Evolutionary conservation across 2,329 filamentous ascomycete genomes (phyloP).

Genomic region (Phaeomoniella chlamydospora): DNA sequence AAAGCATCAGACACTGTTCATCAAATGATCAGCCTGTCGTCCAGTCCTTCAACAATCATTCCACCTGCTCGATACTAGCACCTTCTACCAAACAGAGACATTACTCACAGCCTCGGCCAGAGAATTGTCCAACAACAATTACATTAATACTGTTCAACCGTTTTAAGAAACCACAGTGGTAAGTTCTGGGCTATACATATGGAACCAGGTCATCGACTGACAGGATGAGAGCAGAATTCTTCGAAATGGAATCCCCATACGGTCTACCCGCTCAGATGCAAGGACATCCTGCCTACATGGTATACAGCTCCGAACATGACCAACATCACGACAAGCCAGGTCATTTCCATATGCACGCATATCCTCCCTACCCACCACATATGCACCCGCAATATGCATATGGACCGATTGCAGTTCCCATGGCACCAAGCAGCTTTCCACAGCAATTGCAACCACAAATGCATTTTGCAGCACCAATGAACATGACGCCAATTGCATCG

Average conservation of each 20-base stretch:
- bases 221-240: no score
- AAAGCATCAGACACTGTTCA: neutral
- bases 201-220: no score
- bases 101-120: no score
- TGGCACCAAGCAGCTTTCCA: conserved; percentile 8
- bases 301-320: neutral
- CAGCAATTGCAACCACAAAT: conserved; percentile 20
- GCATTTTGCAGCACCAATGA: conserved; percentile 41
- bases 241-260: neutral
- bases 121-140: no score
- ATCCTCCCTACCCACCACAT: neutral
- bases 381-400: neutral
- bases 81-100: no score
- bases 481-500: conserved; percentile 62
- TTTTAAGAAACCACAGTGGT: no score
- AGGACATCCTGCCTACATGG: neutral
- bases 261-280: neutral
- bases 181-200: no score
- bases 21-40: neutral
- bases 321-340: neutral
- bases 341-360: neutral
- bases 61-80: no score
- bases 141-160: no score
- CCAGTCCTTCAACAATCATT: neutral
- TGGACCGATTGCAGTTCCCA: neutral